These are phyloP conservation scores for Prunus padus DNA, from an alignment of 306 rosid species.

Conservation along the genomic window DNA sequence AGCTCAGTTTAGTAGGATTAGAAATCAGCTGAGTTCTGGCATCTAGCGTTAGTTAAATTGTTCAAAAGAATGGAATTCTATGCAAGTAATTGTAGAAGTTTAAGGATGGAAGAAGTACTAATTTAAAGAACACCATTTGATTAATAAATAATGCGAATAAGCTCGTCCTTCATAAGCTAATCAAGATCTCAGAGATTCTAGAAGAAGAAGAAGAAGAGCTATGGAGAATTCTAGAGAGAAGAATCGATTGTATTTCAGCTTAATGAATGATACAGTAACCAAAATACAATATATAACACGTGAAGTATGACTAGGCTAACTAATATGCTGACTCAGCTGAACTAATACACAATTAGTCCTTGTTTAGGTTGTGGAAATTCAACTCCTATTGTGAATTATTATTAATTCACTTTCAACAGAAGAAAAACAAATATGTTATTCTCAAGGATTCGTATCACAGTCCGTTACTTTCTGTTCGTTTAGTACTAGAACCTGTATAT, in stretches of 20 bases:
- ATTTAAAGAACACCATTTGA: not conserved
- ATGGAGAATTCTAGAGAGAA: too few species aligned
- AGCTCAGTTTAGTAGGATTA: not conserved
- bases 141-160: not conserved
- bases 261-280: too few species aligned
- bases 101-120: not conserved
- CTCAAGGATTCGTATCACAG: not conserved
- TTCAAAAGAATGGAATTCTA: not conserved
- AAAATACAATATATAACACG: too few species aligned
- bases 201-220: too few species aligned
- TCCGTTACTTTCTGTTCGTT: not conserved
- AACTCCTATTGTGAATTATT: not conserved
- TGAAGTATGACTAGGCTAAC: too few species aligned
- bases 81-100: not conserved
- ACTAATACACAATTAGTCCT: too few species aligned
- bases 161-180: too few species aligned
- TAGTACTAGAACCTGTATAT: not conserved
- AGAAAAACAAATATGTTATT: not conserved
- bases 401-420: not conserved
- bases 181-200: too few species aligned
- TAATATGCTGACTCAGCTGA: too few species aligned
- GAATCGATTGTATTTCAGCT: too few species aligned
- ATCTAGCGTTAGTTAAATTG: not conserved
- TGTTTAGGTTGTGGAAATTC: not conserved
- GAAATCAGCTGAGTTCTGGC: not conserved